Conservation (phyloP, 345 rosid species). For the Odontarrhena argentea region DNA sequence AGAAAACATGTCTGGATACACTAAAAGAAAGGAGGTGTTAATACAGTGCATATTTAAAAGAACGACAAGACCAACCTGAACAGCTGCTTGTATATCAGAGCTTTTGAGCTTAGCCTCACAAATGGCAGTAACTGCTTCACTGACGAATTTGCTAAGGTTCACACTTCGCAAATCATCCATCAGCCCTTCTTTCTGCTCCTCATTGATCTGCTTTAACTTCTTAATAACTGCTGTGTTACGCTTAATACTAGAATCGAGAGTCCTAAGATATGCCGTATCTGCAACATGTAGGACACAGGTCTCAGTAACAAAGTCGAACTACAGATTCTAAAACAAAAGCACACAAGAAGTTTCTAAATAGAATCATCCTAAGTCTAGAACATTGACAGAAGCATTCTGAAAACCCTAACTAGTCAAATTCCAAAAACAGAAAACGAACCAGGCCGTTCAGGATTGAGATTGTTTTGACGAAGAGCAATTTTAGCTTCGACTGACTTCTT, state of each 20-base stretch:
- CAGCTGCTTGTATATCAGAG: constrained; percentile 93
- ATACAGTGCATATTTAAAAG: background rate
- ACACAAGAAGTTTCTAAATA: background rate
- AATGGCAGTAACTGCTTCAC: constrained; percentile 91
- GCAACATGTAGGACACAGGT: constrained; percentile 37
- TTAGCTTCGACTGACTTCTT: constrained; percentile 83
- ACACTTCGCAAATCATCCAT: constrained; percentile 85
- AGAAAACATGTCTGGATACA: background rate
- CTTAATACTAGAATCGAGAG: constrained; percentile 92
- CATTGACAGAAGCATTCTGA: background rate
- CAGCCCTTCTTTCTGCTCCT: constrained; percentile 85
- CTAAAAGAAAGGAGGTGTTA: background rate
- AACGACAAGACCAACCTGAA: constrained; percentile 59
- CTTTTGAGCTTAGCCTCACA: constrained; percentile 95
- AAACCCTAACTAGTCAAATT: constrained; percentile 3
- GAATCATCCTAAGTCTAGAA: background rate
- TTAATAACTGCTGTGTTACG: constrained; percentile 94
- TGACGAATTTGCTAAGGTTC: constrained; percentile 90
- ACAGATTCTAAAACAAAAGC: constrained; percentile 5
- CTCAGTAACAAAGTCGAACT: constrained; percentile 39
- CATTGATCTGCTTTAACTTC: constrained; percentile 90
- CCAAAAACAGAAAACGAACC: constrained; percentile 52
- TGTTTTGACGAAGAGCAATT: constrained; percentile 84
- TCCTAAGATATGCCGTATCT: constrained; percentile 85
- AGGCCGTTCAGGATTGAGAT: constrained; percentile 92